Conservation (phyloP, 208 protist species). For the Acanthamoeba lenticulata region DNA sequence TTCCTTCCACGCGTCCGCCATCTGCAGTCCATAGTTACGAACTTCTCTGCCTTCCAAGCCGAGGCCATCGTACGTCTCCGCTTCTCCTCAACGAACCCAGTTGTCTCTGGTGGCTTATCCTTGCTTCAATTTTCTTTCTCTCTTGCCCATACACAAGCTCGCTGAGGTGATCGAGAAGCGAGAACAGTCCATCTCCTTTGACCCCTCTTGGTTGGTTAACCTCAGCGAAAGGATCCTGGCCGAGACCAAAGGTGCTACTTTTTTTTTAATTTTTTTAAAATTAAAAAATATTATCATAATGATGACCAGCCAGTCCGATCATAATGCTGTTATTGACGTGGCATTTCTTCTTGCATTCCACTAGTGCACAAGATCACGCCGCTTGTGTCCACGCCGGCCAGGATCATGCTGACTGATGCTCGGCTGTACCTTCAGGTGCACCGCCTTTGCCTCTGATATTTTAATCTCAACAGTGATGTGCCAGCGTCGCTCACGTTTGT, state of each 20-base stretch:
- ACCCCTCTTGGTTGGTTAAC: conserved; percentile 72
- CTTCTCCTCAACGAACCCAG: background rate
- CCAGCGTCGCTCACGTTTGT: background rate
- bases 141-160: background rate
- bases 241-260: conserved; percentile 62
- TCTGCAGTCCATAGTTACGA: conserved; percentile 13
- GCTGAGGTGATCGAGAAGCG: conserved; percentile 75
- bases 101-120: too few species aligned
- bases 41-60: conserved; percentile 18
- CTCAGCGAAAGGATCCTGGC: conserved; percentile 76
- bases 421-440: conserved; percentile 84
- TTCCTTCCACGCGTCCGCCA: conserved; percentile 33
- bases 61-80: background rate
- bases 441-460: conserved; percentile 32
- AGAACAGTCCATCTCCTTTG: conserved; percentile 74
- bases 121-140: background rate
- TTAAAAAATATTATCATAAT: too few species aligned
- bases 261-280: too few species aligned
- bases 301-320: too few species aligned
- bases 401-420: conserved; percentile 72
- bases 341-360: background rate
- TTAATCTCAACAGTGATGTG: conserved; percentile 56
- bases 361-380: conserved; percentile 69
- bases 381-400: conserved; percentile 64
- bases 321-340: too few species aligned